These are phyloP conservation scores for Coniferiporia weirii DNA, from an alignment of 1,284 basidiomycete genomes.

Conservation along the genomic window DNA sequence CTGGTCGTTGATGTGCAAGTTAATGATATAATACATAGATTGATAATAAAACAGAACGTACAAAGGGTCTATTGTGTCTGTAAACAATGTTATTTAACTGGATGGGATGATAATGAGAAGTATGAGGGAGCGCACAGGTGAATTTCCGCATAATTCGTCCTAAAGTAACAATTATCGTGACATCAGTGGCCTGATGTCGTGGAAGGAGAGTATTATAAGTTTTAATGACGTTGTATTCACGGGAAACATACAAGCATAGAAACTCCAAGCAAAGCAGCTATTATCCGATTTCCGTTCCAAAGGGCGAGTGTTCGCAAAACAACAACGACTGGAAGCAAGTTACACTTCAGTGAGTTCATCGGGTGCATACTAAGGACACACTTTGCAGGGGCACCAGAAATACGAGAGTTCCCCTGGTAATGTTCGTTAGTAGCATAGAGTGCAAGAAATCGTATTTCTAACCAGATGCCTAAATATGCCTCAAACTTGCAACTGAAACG, in stretches of 20 bases:
- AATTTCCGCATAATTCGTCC: no score
- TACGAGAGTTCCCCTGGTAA: not conserved
- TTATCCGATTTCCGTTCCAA: not conserved
- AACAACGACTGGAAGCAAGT: slow-evolving; percentile 1
- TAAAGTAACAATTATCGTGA: not conserved
- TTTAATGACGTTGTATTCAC: no score
- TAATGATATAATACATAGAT: not conserved
- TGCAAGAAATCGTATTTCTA: not conserved
- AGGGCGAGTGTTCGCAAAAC: slow-evolving; percentile 2
- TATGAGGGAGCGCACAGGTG: no score
- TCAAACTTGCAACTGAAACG: slow-evolving; percentile 5
- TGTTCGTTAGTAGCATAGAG: not conserved
- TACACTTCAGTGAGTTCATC: not conserved
- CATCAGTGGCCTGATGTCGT: no score
- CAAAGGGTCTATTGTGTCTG: no score
- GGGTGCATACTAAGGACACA: not conserved
- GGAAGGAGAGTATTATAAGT: not conserved
- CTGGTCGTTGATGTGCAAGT: not conserved
- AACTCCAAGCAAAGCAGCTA: not conserved
- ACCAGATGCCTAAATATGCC: slow-evolving; percentile 3
- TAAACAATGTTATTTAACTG: no score
- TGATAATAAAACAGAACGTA: no score
- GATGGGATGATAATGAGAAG: no score
- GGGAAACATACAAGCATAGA: not conserved
- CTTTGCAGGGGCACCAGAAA: slow-evolving; percentile 12